Evolutionary conservation across 2,329 filamentous ascomycete species (phyloP).

Genomic region (Zymoseptoria crescenta): DNA sequence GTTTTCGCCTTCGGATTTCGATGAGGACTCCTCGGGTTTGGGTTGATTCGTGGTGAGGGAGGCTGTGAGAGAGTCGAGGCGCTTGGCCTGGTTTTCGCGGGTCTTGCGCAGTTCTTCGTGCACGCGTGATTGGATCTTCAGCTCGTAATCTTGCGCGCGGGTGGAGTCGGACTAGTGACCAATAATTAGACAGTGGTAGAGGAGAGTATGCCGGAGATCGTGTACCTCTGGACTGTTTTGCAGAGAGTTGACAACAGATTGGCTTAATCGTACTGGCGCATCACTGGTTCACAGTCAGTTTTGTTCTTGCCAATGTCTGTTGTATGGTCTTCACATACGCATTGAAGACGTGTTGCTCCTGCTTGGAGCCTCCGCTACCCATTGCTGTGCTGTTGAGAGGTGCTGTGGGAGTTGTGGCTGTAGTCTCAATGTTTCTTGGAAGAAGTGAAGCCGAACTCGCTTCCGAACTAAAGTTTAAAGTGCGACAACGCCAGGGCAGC

Average conservation of each 20-base stretch:
- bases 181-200: neutral
- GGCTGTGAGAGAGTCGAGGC: conserved; percentile 60
- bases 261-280: conserved; percentile 63
- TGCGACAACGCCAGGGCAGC: neutral
- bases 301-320: neutral
- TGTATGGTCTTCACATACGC: conserved; percentile 41
- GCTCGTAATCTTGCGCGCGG: conserved; percentile 73
- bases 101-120: conserved; percentile 76
- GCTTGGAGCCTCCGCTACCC: conserved; percentile 57
- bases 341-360: conserved; percentile 55
- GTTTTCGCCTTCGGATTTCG: conserved; percentile 9
- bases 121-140: conserved; percentile 82
- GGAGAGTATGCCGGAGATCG: neutral
- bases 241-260: conserved; percentile 72
- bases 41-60: conserved; percentile 36
- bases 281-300: conserved; percentile 37
- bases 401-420: neutral
- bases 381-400: conserved; percentile 33
- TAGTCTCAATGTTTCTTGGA: neutral
- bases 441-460: neutral
- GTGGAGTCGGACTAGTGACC: conserved; percentile 70
- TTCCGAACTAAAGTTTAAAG: neutral
- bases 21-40: conserved; percentile 27
- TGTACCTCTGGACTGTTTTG: conserved; percentile 79
- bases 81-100: conserved; percentile 59